Base-by-base conservation (phyloP, 2,329 filamentous ascomycete genomes). In the Pseudopyricularia cyperi region DNA sequence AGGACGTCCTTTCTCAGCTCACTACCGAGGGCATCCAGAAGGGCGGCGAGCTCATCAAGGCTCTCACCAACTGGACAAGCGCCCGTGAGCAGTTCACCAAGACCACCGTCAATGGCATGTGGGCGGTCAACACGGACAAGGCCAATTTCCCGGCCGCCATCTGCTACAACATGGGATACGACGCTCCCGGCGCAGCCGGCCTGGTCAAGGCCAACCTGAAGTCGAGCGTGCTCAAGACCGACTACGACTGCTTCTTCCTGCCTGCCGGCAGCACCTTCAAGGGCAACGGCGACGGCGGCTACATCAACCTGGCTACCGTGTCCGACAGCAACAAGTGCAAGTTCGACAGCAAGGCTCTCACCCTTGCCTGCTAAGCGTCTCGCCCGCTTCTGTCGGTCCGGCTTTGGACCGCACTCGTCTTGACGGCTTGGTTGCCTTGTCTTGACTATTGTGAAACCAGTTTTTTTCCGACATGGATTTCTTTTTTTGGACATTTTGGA, bases 161-260 rank as follows among this genome's bases (percentile, higher is more conserved):
- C 51, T 58, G 57, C 53, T 57, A 57, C 39, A 58, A 58, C 53
- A 55, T 54, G 46, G 56, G 32, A 6, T 58, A 57, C 39, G 33
- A 19, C 9, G 35, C 57, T 12, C 17, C 50, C 5, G 47, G 55
- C 46, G 49, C 53, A 8, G 48, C 32, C n/a, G 54, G 52, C 14
- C 35, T 48, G 1, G 46, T 48, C 30, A 56, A 55, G 3, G 37
- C 52, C 11, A 44, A 54, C 30, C 53, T 58, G 39, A 35, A 39
- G 28, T 52, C 54, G 6, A 56, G 56, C 2, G 22, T 42, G n/a
- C 56, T 58, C 15, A 42, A 54, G 37, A 57, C 55, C 4, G 51
- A 55, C 52, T 58, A 57, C 44, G 57, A 58, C 35, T 59, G 55
- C 42, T 52, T 57, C 51, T 59, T 55, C 42, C 54, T 58, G 51